These are phyloP conservation scores for Neonectria hederae DNA, from an alignment of 2,329 filamentous ascomycete genomes.

Conservation along the genomic window DNA sequence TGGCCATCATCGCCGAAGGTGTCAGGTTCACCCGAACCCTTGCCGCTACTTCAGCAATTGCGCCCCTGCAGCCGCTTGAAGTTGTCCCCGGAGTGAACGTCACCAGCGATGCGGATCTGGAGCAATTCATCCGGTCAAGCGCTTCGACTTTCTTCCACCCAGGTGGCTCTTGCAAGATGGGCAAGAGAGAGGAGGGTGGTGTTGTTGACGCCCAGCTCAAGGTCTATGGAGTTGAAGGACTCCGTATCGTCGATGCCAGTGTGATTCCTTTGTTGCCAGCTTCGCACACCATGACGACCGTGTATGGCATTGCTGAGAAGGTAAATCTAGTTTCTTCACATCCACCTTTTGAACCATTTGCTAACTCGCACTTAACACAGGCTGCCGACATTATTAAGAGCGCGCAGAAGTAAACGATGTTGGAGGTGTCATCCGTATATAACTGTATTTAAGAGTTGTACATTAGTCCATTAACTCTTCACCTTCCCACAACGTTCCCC, in stretches of 20 bases:
- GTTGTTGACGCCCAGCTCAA: slow-evolving; percentile 39
- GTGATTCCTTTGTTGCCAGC: slow-evolving; percentile 40
- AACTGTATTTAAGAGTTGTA: background rate
- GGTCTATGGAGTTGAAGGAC: slow-evolving; percentile 35
- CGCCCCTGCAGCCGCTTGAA: slow-evolving; percentile 18
- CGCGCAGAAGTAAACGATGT: background rate
- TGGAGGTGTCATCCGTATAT: background rate
- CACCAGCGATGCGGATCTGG: slow-evolving; percentile 27
- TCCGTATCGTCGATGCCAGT: slow-evolving; percentile 51
- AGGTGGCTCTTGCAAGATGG: slow-evolving; percentile 46
- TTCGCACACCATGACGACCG: slow-evolving; percentile 40
- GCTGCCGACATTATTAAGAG: slow-evolving; percentile 31
- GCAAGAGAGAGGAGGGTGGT: slow-evolving; percentile 53
- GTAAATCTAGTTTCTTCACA: background rate
- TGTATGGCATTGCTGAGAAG: slow-evolving; percentile 44
- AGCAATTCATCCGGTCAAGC: slow-evolving; percentile 25
- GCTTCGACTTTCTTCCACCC: slow-evolving; percentile 34
- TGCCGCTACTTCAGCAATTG: slow-evolving; percentile 11
- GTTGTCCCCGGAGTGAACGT: slow-evolving; percentile 21
- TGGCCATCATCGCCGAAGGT: slow-evolving; percentile 19
- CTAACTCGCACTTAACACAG: background rate
- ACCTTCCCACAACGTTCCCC: too few species aligned
- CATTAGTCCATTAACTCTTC: too few species aligned
- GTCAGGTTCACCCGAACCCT: slow-evolving; percentile 30
- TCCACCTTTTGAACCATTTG: background rate